Conservation (phyloP, 306 rosid species). For the Prunus mongolica region DNA sequence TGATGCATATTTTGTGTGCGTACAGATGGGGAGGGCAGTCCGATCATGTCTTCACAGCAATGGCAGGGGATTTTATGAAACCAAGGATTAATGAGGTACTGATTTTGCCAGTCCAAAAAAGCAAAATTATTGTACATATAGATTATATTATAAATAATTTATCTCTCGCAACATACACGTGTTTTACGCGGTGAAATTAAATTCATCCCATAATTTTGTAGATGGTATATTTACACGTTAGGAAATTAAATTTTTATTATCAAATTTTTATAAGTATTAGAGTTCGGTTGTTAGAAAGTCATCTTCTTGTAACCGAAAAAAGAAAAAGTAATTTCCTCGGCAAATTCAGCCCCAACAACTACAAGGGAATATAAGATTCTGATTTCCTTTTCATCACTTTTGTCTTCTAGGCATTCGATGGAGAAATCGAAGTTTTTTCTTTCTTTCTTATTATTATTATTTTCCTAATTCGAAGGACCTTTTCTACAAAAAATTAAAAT, state of each 20-base stretch:
- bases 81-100: constrained; percentile 83
- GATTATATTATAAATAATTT: background rate
- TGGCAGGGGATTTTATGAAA: constrained; percentile 74
- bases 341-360: background rate
- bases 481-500: background rate
- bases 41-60: constrained; percentile 20
- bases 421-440: background rate
- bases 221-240: no score
- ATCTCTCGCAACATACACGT: no score
- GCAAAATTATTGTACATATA: background rate
- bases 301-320: background rate
- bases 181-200: no score
- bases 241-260: no score
- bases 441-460: background rate
- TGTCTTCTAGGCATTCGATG: background rate
- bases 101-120: no score
- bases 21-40: constrained; percentile 79
- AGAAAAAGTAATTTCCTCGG: no score
- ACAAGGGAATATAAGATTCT: background rate
- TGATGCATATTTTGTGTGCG: background rate
- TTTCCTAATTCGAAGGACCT: no score
- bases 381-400: background rate
- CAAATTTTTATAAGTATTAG: no score
- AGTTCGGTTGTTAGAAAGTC: background rate
- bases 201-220: background rate